phyloP scores from a whole-genome alignment of 768 basidiomycete genomes.

The Lepiota venenata region DNA sequence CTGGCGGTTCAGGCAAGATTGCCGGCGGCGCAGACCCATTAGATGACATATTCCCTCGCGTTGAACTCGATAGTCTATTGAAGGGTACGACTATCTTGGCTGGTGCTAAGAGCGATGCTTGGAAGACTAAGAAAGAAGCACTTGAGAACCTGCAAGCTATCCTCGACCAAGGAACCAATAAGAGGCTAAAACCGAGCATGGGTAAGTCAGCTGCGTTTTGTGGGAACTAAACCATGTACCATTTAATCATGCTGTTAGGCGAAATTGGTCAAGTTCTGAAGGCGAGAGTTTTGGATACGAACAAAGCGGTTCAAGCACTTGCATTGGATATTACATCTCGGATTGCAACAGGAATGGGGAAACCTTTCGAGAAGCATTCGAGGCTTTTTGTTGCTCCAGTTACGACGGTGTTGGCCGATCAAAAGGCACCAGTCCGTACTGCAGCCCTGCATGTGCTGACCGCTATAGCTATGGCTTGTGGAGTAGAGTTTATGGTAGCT shows the following conservation, averaged over 20 bases:
- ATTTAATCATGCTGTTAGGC: conserved; percentile 41
- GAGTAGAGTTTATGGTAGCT: conserved; percentile 77
- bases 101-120: conserved; percentile 88
- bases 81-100: conserved; percentile 79
- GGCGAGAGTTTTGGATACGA: conserved; percentile 84
- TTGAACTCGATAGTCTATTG: conserved; percentile 86
- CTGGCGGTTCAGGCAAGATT: conserved; percentile 37
- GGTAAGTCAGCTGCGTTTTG: conserved; percentile 41
- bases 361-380: conserved; percentile 87
- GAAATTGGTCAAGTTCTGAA: conserved; percentile 91
- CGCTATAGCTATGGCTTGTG: conserved; percentile 81
- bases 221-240: conserved; percentile 8
- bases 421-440: conserved; percentile 82
- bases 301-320: conserved; percentile 89
- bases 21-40: conserved; percentile 61
- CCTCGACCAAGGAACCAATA: conserved; percentile 89
- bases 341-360: conserved; percentile 93
- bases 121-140: conserved; percentile 97
- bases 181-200: conserved; percentile 87
- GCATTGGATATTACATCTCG: conserved; percentile 89
- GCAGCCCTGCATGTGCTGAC: conserved; percentile 77
- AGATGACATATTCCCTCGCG: conserved; percentile 93
- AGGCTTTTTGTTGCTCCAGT: conserved; percentile 76
- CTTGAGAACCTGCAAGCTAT: conserved; percentile 80
- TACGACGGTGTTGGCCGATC: conserved; percentile 85